These are phyloP conservation scores for Alternaria sp. DNA, from an alignment of 2,329 filamentous ascomycete species.

Conservation along the genomic window DNA sequence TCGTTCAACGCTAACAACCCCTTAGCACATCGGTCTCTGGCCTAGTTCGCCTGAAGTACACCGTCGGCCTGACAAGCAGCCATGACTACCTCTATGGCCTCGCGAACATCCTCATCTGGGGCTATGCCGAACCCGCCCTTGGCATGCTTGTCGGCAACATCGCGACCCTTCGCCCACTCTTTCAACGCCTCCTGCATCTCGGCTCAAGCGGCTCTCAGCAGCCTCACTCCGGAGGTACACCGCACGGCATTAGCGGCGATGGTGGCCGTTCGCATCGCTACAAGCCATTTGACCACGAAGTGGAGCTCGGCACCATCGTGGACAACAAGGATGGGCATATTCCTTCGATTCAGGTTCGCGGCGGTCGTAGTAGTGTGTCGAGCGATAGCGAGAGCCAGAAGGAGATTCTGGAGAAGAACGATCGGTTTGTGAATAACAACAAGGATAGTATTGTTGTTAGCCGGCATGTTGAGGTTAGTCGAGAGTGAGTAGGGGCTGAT, in stretches of 20 bases:
- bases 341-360: slow-evolving; percentile 4
- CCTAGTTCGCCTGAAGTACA: slow-evolving; percentile 37
- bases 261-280: slow-evolving; percentile 12
- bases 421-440: not conserved
- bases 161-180: slow-evolving; percentile 45
- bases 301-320: slow-evolving; percentile 12
- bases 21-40: slow-evolving; percentile 35
- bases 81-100: slow-evolving; percentile 45
- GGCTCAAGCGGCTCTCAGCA: slow-evolving; percentile 15
- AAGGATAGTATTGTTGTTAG: slow-evolving; percentile 6
- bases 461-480: slow-evolving; percentile 4
- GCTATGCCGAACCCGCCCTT: slow-evolving; percentile 49
- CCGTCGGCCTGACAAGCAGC: slow-evolving; percentile 43
- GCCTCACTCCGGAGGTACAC: not conserved
- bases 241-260: not conserved
- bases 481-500: not conserved
- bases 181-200: slow-evolving; percentile 34
- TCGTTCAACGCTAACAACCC: not conserved
- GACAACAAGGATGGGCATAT: not conserved
- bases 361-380: slow-evolving; percentile 10
- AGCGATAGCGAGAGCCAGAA: slow-evolving; percentile 26
- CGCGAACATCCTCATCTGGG: slow-evolving; percentile 49
- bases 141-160: slow-evolving; percentile 48
- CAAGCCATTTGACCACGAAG: slow-evolving; percentile 14
- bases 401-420: slow-evolving; percentile 16